A percentile compares a stretch with the other conserved stretches of the same genome.
Conservation (phyloP, 345 rosid genomes). For the Rhodomyrtus tomentosa region DNA sequence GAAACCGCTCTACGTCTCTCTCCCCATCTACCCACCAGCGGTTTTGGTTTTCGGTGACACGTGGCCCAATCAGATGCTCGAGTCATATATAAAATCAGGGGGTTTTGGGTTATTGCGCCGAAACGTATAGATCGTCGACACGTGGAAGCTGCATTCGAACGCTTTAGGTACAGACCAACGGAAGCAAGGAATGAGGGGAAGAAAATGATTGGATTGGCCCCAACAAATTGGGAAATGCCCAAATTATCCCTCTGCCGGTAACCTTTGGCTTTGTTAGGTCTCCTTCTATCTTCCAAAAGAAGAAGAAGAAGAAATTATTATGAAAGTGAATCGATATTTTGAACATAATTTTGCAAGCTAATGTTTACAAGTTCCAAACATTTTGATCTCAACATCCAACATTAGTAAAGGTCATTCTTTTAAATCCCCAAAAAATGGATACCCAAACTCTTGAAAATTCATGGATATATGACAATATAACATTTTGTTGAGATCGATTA, state of each 20-base stretch:
- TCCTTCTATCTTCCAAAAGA: too few relatives aligned
- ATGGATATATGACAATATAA: too few relatives aligned
- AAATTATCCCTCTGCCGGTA: too few relatives aligned
- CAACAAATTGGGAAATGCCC: neutral
- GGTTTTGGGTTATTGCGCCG: neutral
- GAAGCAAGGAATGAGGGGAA: neutral
- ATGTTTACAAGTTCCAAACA: neutral
- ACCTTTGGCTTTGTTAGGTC: too few relatives aligned
- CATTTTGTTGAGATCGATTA: neutral
- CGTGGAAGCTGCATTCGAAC: neutral
- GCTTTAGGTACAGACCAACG: neutral
- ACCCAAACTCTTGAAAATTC: too few relatives aligned
- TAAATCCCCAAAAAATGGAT: neutral
- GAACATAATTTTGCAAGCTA: too few relatives aligned
- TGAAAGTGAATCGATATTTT: too few relatives aligned
- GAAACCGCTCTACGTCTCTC: neutral
- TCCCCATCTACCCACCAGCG: too few relatives aligned
- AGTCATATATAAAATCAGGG: neutral
- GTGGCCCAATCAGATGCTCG: neutral
- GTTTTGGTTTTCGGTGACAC: neutral
- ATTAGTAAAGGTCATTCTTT: neutral
- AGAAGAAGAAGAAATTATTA: too few relatives aligned
- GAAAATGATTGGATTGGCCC: neutral
- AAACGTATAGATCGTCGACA: conserved; percentile 8
- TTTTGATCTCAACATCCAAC: neutral